Base-by-base conservation (phyloP, 2,329 filamentous ascomycete genomes). In the Emergomyces orientalis region DNA sequence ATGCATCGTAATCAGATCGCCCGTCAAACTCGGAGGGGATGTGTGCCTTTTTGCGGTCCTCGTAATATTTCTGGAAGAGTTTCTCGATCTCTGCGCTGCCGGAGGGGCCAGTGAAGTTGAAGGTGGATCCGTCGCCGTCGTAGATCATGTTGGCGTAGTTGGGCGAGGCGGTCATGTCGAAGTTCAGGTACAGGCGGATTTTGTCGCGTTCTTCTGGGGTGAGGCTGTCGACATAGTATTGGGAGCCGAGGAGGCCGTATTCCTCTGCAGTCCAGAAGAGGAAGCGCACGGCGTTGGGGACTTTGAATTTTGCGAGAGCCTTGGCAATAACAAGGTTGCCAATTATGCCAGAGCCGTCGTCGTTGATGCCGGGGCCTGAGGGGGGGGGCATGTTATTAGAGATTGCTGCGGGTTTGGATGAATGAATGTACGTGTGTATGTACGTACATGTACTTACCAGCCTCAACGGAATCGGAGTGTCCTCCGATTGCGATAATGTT, bases 1-100 rank as follows among this genome's bases (percentile, higher is more conserved):
- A 92, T 1, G 85, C 87, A 59, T 86, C 88, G 69, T 93, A 93
- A 74, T 94, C 90, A 66, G 86, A 90, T 63, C 89, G 86, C 7
- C 89, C 89, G 68, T 91, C 87, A 67, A 94, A 93, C 1, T 85
- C 83, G 34, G 89, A 89, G 63, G 88, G 84, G 0, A 85, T 88
- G 71, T 86, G 87, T 74, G 86, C 86, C 63, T 86, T 79, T 1
- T 81, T 86, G 27, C 86, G 79, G 1, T 78, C 74, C 64, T 80
- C 74, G 76, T 88, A 91, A 81, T 84, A 91, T 58, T 86, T 78
- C 25, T 86, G 78, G 72, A 90, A 91, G 43, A 90, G 77, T 64
- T 86, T 77, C 63, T 86, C 83, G 62, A 90, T 80, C 71, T 90
- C 81, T 65, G 87, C 83, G 0, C 88, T 91, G 0, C 90, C 90